Percentiles rank a stretch among this genome's conserved stretches.
These are phyloP conservation scores for Fragaria iinumae DNA, from an alignment of 306 rosid species.

Conservation along the genomic window DNA sequence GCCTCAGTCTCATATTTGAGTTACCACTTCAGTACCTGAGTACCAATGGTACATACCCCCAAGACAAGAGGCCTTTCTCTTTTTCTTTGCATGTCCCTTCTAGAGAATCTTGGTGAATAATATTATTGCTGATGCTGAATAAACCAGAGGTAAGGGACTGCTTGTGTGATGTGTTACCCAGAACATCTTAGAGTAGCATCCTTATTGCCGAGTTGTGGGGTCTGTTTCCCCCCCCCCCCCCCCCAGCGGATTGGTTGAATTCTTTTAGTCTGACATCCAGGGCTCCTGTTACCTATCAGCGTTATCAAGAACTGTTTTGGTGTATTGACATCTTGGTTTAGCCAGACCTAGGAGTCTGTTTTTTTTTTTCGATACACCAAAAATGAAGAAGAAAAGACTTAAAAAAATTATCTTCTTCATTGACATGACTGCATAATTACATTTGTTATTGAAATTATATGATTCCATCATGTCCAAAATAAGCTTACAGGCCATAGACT, in stretches of 20 bases:
- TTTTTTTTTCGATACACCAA: neutral
- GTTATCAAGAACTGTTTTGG: neutral
- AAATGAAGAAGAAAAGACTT: neutral
- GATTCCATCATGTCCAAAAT: neutral
- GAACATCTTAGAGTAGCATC: neutral
- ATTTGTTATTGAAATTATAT: neutral
- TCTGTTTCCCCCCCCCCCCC: neutral
- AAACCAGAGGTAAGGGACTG: neutral
- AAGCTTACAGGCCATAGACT: neutral
- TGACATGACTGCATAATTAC: slow-evolving; percentile 1
- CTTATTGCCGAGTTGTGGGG: neutral
- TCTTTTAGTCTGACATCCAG: neutral
- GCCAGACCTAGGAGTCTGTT: neutral
- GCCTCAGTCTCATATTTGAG: neutral
- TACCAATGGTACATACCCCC: neutral
- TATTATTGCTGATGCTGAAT: neutral
- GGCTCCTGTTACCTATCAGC: neutral
- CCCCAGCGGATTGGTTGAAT: neutral
- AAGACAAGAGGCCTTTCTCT: neutral
- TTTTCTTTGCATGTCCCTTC: neutral
- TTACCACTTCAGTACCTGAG: neutral
- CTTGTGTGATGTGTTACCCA: neutral
- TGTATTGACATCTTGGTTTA: neutral
- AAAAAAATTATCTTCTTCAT: neutral
- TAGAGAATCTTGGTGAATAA: neutral